A percentile compares a stretch with the other conserved stretches of the same genome.
Conservation (phyloP, 2,329 filamentous ascomycete genomes). For the Xylariaceae sp. region DNA sequence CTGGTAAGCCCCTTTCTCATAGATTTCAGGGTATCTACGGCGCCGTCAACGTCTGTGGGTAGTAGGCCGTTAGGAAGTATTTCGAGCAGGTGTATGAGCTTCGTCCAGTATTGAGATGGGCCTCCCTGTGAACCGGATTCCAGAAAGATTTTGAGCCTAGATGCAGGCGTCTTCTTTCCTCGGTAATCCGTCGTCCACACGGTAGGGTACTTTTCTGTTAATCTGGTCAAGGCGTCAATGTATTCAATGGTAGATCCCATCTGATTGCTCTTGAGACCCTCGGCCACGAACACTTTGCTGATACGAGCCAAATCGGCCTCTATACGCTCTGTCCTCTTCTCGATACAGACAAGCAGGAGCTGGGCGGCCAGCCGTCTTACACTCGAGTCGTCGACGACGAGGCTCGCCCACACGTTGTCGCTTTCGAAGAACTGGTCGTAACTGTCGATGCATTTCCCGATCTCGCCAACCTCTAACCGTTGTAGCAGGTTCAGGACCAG, state of each 20-base stretch:
- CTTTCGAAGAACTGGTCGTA: conserved; percentile 64
- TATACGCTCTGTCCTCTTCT: conserved; percentile 41
- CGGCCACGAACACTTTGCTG: conserved; percentile 59
- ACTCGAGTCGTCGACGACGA: conserved; percentile 55
- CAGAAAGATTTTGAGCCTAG: conserved; percentile 64
- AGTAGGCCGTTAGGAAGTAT: conserved; percentile 51
- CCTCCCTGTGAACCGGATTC: conserved; percentile 81
- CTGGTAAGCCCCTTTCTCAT: conserved; percentile 65
- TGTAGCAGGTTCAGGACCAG: conserved; percentile 50
- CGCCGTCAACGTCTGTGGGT: conserved; percentile 46
- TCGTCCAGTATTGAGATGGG: conserved; percentile 65
- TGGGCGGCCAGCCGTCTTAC: conserved; percentile 49
- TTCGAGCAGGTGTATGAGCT: conserved; percentile 57
- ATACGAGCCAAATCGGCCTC: conserved; percentile 46
- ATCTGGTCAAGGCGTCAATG: conserved; percentile 56
- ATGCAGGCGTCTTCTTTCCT: conserved; percentile 48
- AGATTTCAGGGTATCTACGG: conserved; percentile 58
- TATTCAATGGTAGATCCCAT: conserved; percentile 68
- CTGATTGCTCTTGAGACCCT: conserved; percentile 69
- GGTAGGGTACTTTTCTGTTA: conserved; percentile 61
- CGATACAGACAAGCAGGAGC: conserved; percentile 45
- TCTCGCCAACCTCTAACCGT: conserved; percentile 44
- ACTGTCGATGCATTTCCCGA: conserved; percentile 52
- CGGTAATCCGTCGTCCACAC: conserved; percentile 64
- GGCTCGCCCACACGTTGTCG: conserved; percentile 60